phyloP scores from a whole-genome alignment of 1,284 basidiomycete genomes.

The Pseudozyma hubeiensis region DNA sequence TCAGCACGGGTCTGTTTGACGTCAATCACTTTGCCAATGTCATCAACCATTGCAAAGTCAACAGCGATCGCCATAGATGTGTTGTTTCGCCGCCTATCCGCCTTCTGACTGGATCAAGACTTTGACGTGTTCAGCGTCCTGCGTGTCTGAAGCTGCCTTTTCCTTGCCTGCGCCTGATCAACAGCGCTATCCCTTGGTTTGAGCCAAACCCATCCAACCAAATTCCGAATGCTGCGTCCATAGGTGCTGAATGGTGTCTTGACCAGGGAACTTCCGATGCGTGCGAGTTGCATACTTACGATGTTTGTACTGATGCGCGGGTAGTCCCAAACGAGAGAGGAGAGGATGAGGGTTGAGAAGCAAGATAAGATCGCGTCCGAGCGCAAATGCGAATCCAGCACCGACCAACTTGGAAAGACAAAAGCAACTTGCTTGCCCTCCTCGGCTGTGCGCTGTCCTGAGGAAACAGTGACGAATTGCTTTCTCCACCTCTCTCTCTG shows the following conservation, averaged over 20 bases:
- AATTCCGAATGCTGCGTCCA: background rate
- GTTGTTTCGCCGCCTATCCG: no score
- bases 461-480: background rate
- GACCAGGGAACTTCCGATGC: background rate
- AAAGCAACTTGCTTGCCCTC: background rate
- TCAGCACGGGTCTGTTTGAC: background rate
- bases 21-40: no score
- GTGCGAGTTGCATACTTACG: conserved; percentile 3
- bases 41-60: no score
- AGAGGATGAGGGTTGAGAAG: conserved; percentile 11
- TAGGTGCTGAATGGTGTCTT: background rate
- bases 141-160: no score
- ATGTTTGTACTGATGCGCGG: background rate
- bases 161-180: no score
- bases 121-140: no score
- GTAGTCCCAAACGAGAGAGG: conserved; percentile 2
- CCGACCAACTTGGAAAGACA: conserved; percentile 1
- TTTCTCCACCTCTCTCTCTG: background rate
- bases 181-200: no score
- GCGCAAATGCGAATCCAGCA: conserved; percentile 9
- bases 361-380: conserved; percentile 13
- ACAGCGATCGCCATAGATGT: no score
- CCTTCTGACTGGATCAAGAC: no score
- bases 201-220: background rate
- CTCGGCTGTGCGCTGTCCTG: background rate